Evolutionary conservation across 106 monocot species (phyloP), one percentile per base, ranked within the genome.

Genomic region (Dioscorea alata): DNA sequence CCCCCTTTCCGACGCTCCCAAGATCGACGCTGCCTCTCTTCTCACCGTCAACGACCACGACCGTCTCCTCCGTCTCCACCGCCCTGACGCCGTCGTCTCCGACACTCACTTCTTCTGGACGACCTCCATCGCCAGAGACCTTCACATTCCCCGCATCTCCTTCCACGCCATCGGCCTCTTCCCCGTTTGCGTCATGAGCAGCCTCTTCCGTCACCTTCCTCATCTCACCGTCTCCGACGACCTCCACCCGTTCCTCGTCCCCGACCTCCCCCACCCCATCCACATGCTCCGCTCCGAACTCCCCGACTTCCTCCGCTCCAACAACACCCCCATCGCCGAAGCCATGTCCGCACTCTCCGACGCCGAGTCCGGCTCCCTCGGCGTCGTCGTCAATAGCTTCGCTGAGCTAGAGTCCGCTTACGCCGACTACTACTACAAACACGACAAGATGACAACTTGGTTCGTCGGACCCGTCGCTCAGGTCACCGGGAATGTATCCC

Each of bases 31-130:
- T 13, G 62, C 69, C 57, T 8, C 17, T 16, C 33, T 25, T 48
- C 33, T 23, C 62, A 61, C 42, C 61, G 59, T 49, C 32, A 51
- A 10, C 48, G 34, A 25, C 6, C 61, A 53, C 53, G 69, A 61
- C 24, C 61, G 23, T 12, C 35, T 75, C 53, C 75, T 75, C 20
- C 60, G 68, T 8, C 34, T 24, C 17, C 76, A 76, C 48, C 76
- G 20, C 68, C 76, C 76, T 23, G 63, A 69, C 48, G 62, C 57
- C 35, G 69, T 76, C 69, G 63, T 76, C 48, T 18, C 61, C 57
- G 76, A 76, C 68, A 17, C 25, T 23, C 69, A 33, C 61, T 76
- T 56, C 76, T 12, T 17, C 13, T 63, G 54, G 56, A n/a, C 54
- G 53, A 56, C 54, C 54, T n/a, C 7, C 35, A 23, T 42, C 33